These are phyloP conservation scores for Hirsutella rhossiliensis DNA, from an alignment of 2,329 filamentous ascomycete species.

Conservation along the genomic window DNA sequence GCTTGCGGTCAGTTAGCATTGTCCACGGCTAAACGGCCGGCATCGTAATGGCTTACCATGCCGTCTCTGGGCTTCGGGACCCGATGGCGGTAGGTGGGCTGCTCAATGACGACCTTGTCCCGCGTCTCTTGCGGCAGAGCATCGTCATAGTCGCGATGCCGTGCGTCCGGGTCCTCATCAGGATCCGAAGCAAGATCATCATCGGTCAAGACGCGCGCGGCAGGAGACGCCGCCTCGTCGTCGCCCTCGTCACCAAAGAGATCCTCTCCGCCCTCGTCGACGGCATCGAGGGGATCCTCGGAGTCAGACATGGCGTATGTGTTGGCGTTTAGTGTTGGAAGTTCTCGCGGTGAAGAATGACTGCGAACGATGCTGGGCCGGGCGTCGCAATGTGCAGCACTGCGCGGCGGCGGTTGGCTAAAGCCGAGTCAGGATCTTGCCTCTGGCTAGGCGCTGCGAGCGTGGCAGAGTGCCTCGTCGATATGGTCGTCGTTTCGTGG, in stretches of 20 bases:
- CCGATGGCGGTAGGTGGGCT: slow-evolving; percentile 56
- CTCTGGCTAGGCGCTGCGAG: too few species aligned
- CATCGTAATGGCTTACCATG: slow-evolving; percentile 37
- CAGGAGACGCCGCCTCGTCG: slow-evolving; percentile 44
- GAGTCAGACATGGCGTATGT: slow-evolving; percentile 38
- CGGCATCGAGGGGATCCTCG: slow-evolving; percentile 38
- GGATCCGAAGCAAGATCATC: slow-evolving; percentile 43
- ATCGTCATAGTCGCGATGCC: slow-evolving; percentile 27
- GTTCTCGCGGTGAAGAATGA: too few species aligned
- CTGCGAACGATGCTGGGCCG: too few species aligned
- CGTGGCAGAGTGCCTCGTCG: too few species aligned
- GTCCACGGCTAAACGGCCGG: too few species aligned
- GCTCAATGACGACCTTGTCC: slow-evolving; percentile 48
- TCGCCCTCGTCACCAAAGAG: slow-evolving; percentile 51
- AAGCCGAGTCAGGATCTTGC: too few species aligned
- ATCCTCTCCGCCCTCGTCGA: slow-evolving; percentile 47
- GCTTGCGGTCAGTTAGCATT: slow-evolving; percentile 24
- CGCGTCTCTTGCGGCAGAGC: slow-evolving; percentile 31
- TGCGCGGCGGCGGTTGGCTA: too few species aligned
- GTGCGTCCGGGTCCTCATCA: slow-evolving; percentile 27
- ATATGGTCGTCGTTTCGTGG: too few species aligned
- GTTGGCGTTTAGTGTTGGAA: too few species aligned
- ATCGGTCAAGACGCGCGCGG: slow-evolving; percentile 52
- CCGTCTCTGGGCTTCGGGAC: slow-evolving; percentile 60
- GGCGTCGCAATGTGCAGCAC: too few species aligned